Conservation (phyloP, 108 stramenopile species). For the Pinguiococcus pyrenoidosus region DNA sequence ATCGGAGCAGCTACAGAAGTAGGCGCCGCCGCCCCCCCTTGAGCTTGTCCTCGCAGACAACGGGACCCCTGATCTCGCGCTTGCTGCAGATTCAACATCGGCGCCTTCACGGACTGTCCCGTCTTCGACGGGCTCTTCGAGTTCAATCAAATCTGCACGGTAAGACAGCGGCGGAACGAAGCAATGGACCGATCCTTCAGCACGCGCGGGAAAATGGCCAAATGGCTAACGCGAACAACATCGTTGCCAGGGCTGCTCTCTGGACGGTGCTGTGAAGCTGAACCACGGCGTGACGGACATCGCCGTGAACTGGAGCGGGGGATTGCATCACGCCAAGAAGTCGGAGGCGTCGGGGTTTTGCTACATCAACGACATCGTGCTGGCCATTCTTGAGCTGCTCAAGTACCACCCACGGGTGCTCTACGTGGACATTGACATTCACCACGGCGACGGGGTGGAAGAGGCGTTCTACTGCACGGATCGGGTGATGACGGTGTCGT, state of each 20-base stretch:
- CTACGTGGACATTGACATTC: conserved; percentile 99
- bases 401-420: conserved; percentile 95
- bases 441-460: conserved; percentile 98
- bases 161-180: too few relatives aligned
- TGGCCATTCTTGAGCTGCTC: conserved; percentile 96
- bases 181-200: too few relatives aligned
- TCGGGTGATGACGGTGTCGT: conserved; percentile 95
- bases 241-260: conserved; percentile 73
- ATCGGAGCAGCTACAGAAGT: neutral
- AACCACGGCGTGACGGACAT: conserved; percentile 83
- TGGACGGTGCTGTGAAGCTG: conserved; percentile 91
- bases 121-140: conserved; percentile 96
- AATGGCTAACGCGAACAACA: too few relatives aligned
- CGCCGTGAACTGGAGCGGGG: conserved; percentile 97
- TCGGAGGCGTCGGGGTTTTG: conserved; percentile 88
- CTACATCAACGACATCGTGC: conserved; percentile 93
- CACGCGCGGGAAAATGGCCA: too few relatives aligned
- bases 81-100: conserved; percentile 81
- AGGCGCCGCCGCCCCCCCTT: neutral
- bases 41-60: neutral
- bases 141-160: conserved; percentile 69
- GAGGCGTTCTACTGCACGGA: conserved; percentile 99
- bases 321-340: conserved; percentile 99
- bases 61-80: too few relatives aligned
- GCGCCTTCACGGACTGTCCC: conserved; percentile 94